Conservation (phyloP, 208 protist species). For the Crithidia sp. region DNA sequence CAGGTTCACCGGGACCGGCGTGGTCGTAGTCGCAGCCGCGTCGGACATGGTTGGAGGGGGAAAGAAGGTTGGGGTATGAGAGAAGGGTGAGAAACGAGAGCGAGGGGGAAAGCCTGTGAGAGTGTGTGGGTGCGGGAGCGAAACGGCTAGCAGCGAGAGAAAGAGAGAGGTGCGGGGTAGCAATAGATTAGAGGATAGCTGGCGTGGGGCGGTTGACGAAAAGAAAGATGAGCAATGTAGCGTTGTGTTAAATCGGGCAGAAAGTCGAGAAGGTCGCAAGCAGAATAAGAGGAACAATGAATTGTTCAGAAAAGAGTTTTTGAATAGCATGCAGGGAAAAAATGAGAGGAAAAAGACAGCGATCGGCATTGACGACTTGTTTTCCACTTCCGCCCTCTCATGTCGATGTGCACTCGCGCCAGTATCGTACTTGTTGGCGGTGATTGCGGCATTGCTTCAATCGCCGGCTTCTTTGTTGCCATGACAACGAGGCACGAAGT, state of each 20-base stretch:
- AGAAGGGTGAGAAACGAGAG: background rate
- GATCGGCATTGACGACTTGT: background rate
- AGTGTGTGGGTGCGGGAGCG: too few species aligned
- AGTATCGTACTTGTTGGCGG: too few species aligned
- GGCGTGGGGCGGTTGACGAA: too few species aligned
- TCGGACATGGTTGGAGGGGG: background rate
- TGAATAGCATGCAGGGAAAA: background rate
- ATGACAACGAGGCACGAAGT: too few species aligned
- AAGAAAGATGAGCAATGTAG: too few species aligned
- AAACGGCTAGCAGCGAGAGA: too few species aligned
- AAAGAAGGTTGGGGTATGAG: background rate
- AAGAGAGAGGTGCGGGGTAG: too few species aligned
- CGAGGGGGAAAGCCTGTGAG: background rate
- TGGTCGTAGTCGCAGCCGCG: slow-evolving; percentile 13
- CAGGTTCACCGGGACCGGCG: slow-evolving; percentile 31
- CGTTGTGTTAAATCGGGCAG: too few species aligned
- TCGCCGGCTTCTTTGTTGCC: too few species aligned
- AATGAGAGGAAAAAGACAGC: slow-evolving; percentile 3
- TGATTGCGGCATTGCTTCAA: too few species aligned
- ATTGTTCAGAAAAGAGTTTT: slow-evolving; percentile 20
- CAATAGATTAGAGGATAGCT: too few species aligned
- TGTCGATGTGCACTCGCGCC: background rate
- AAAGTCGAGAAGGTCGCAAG: background rate
- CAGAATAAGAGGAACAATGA: slow-evolving; percentile 9
- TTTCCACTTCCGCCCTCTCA: too few species aligned